phyloP scores from a whole-genome alignment of 306 rosid genomes.

The Adenanthera pavonina region DNA sequence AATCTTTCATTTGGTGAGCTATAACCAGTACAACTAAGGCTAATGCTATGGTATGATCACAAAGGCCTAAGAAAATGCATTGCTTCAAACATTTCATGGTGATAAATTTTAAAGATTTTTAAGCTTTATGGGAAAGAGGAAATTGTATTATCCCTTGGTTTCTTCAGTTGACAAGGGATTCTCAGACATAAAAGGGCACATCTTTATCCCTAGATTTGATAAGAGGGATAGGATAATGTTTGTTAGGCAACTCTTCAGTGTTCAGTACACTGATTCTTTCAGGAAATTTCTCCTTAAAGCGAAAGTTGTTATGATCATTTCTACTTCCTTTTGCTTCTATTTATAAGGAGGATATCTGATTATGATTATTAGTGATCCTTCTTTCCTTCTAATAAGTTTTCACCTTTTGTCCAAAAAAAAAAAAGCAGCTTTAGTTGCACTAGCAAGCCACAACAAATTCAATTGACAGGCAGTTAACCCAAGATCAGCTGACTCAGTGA shows the following conservation, averaged over 20 bases:
- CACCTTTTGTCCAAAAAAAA: neutral
- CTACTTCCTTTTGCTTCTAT: constrained; percentile 4
- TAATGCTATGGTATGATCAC: neutral
- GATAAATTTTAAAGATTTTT: neutral
- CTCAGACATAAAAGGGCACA: neutral
- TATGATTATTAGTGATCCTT: neutral
- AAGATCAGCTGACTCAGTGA: neutral
- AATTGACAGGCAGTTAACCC: neutral
- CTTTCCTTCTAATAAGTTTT: neutral
- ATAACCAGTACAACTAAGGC: neutral
- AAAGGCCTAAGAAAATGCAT: neutral
- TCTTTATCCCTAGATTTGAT: neutral
- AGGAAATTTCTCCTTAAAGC: neutral
- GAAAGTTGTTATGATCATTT: neutral
- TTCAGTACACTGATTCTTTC: neutral
- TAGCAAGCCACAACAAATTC: no score
- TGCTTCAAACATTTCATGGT: neutral
- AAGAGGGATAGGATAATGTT: neutral
- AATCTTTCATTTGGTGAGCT: neutral
- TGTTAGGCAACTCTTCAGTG: neutral
- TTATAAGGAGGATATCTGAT: neutral
- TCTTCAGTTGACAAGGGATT: neutral
- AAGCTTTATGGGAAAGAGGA: neutral
- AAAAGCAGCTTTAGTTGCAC: no score
- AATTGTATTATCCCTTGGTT: neutral